Conservation (phyloP, 1,139 yeast genomes). For the Meyerozyma smithsonii region DNA sequence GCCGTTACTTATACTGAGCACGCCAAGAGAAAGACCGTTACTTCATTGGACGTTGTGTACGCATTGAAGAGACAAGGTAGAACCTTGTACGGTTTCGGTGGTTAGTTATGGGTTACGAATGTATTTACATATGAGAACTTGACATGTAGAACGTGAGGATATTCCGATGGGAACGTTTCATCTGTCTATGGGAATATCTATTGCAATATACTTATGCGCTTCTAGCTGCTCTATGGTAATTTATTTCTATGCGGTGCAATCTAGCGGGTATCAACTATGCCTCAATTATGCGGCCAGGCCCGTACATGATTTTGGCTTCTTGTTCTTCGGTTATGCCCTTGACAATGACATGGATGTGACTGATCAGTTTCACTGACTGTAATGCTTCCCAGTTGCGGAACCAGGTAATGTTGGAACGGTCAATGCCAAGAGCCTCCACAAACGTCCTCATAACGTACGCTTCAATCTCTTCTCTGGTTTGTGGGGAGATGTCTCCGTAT, state of each 20-base stretch:
- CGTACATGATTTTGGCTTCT: constrained; percentile 14
- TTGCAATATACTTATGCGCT: not conserved
- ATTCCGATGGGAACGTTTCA: too few species aligned
- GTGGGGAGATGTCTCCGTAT: constrained; percentile 41
- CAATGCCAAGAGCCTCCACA: constrained; percentile 32
- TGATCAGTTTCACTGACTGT: constrained; percentile 54
- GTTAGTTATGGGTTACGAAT: constrained; percentile 10
- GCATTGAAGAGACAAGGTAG: constrained; percentile 23
- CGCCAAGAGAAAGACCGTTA: constrained; percentile 21
- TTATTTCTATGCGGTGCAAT: too few species aligned
- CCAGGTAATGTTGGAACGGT: constrained; percentile 44
- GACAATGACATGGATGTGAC: constrained; percentile 56
- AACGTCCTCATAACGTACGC: constrained; percentile 42
- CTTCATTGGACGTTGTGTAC: constrained; percentile 20
- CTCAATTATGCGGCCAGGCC: not conserved
- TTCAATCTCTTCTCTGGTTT: constrained; percentile 33
- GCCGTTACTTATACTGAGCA: constrained; percentile 22
- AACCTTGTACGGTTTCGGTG: constrained; percentile 23
- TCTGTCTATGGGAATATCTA: too few species aligned
- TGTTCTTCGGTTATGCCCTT: constrained; percentile 26
- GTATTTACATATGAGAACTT: too few species aligned
- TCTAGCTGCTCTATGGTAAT: not conserved
- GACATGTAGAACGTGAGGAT: too few species aligned
- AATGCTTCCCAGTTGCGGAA: constrained; percentile 59
- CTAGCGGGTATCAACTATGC: too few species aligned